Evolutionary conservation across 176 grass and related monocot species (phyloP).

Genomic region (Eragrostis curvula): DNA sequence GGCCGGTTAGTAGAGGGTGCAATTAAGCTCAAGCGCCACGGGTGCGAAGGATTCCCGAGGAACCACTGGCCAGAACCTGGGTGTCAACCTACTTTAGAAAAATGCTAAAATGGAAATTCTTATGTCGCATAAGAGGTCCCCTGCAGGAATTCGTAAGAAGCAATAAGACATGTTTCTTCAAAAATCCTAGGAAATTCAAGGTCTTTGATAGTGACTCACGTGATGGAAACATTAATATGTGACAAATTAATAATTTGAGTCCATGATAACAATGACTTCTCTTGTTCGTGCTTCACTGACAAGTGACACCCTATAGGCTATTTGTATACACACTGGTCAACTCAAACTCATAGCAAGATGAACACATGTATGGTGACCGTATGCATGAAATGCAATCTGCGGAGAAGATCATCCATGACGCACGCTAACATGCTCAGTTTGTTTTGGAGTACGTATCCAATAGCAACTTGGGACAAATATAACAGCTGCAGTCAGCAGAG

Average conservation of each 20-base stretch:
- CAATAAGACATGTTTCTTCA: not conserved
- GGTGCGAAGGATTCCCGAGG: too few relatives aligned
- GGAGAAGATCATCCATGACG: slow-evolving; percentile 7
- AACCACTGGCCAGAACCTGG: too few relatives aligned
- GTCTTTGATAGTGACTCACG: not conserved
- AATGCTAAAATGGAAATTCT: too few relatives aligned
- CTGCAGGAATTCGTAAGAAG: too few relatives aligned
- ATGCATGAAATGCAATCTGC: not conserved
- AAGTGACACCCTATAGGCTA: too few relatives aligned
- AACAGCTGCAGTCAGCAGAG: too few relatives aligned
- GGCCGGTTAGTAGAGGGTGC: too few relatives aligned
- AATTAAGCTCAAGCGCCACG: too few relatives aligned
- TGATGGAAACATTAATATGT: not conserved
- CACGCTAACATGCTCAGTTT: not conserved
- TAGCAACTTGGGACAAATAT: not conserved
- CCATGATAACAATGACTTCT: not conserved
- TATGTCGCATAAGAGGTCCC: too few relatives aligned
- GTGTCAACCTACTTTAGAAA: too few relatives aligned
- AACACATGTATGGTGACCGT: not conserved
- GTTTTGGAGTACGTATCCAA: not conserved
- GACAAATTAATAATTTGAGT: not conserved
- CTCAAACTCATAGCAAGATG: not conserved
- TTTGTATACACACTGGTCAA: not conserved
- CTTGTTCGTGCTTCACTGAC: not conserved
- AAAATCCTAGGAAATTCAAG: not conserved